phyloP scores from a whole-genome alignment of 2,329 filamentous ascomycete genomes.

The Didymella glomerata region DNA sequence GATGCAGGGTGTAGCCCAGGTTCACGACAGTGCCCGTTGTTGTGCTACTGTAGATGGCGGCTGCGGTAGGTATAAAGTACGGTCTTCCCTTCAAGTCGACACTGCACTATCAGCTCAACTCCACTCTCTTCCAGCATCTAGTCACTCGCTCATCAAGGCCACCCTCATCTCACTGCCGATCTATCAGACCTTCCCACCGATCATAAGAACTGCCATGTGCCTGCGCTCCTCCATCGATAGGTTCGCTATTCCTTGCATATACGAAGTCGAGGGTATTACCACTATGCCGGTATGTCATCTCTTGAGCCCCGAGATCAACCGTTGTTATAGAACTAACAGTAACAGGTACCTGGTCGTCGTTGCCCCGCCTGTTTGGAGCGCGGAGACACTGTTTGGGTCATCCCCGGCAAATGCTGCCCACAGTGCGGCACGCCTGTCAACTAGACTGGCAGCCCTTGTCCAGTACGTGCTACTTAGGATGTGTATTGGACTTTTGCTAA shows the following conservation, averaged over 20 bases:
- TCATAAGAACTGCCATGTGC: constrained; percentile 34
- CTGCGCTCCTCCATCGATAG: constrained; percentile 37
- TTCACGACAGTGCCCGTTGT: constrained; percentile 11
- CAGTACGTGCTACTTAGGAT: constrained; percentile 5
- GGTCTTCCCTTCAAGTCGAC: constrained; percentile 1
- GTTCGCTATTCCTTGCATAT: constrained; percentile 39
- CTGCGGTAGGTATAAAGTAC: constrained; percentile 17
- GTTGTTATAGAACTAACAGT: constrained; percentile 7
- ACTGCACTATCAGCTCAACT: constrained; percentile 7
- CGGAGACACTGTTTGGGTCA: constrained; percentile 53
- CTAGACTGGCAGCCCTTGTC: constrained; percentile 21
- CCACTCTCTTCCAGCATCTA: neutral
- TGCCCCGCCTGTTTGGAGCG: constrained; percentile 52
- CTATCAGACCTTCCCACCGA: neutral
- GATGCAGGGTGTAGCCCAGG: constrained; percentile 19
- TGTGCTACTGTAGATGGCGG: constrained; percentile 3
- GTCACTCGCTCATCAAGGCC: constrained; percentile 5
- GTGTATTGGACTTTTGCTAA: constrained; percentile 8
- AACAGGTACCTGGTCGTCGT: constrained; percentile 51
- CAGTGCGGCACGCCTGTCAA: constrained; percentile 53
- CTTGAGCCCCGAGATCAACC: neutral
- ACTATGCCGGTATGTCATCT: constrained; percentile 47
- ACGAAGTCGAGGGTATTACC: constrained; percentile 42
- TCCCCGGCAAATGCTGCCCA: constrained; percentile 52
- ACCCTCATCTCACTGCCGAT: neutral